Conservation (phyloP, 2,329 filamentous ascomycete genomes). For the Dactylellina leptospora region DNA sequence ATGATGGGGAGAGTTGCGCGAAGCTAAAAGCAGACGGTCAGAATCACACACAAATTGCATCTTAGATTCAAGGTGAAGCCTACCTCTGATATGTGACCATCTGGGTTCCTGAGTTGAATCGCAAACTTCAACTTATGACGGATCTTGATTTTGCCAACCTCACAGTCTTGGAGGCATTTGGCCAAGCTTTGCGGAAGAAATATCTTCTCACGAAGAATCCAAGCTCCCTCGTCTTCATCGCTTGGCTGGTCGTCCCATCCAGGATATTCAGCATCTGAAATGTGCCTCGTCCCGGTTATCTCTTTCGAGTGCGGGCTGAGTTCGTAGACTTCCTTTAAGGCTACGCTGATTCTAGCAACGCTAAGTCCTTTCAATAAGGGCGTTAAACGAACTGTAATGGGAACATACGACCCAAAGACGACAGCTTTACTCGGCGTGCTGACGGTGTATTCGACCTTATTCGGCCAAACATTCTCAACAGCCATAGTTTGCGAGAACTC, state of each 20-base stretch:
- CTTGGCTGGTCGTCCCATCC: constrained; percentile 58
- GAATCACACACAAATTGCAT: neutral
- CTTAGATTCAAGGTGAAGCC: constrained; percentile 55
- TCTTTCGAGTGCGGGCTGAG: constrained; percentile 64
- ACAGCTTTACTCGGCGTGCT: constrained; percentile 92
- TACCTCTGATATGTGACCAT: constrained; percentile 91
- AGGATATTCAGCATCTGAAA: constrained; percentile 35
- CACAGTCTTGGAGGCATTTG: constrained; percentile 87
- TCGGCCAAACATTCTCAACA: constrained; percentile 96
- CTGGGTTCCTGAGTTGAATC: constrained; percentile 90
- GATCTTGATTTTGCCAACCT: constrained; percentile 87
- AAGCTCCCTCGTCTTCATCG: constrained; percentile 61
- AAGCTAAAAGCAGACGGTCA: constrained; percentile 65
- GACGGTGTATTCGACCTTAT: constrained; percentile 96
- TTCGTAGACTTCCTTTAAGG: constrained; percentile 81
- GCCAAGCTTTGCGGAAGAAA: constrained; percentile 82
- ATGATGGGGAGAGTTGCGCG: constrained; percentile 89
- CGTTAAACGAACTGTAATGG: constrained; percentile 84
- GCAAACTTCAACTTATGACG: constrained; percentile 92
- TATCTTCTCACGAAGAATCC: constrained; percentile 69
- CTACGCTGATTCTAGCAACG: constrained; percentile 81
- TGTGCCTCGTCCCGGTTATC: constrained; percentile 25
- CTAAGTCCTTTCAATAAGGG: constrained; percentile 87
- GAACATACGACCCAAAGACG: constrained; percentile 87
- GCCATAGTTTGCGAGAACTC: constrained; percentile 89